Evolutionary conservation across 208 protist species (phyloP), one percentile per base, ranked within the genome.

Genomic region (Blechomonas ayalai): DNA sequence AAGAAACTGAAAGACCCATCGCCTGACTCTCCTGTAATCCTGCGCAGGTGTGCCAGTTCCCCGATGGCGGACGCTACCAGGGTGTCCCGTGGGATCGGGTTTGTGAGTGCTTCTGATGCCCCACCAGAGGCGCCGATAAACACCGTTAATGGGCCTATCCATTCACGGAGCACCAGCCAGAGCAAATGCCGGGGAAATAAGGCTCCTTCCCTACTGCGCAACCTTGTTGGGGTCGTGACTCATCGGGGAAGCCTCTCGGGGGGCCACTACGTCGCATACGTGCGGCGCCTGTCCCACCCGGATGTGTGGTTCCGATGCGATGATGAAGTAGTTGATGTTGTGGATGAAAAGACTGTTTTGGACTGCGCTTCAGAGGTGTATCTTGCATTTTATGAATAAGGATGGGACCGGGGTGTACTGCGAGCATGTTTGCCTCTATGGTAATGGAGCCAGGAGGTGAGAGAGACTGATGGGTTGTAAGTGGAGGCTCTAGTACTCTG

Each of bases 191-290:
- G 46, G 18, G 35, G 18, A 12, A 26, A 25, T 25, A 33, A 35
- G 12, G 2, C 16, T 39, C 64, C 67, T 24, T 66, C 62, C 22
- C 55, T 89, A 37, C 49, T 49, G 31, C 67, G 73, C 1, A 58
- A 70, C 10, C 67, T 95, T 5, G 67, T 89, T 6, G 82, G 83
- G 37, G 81, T 93, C 36, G 74, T 95, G 3, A 58, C 73, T 3
- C 88, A 95, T 52, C 67, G 77, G 6, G 88, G 88, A 28, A 83
- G 79, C 0, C 64, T 95, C 19, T 65, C 86, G 35, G 72, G 71
- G 12, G 88, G 88, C 2, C 88, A 95, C 60, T 93, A 93, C 67
- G 65, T 92, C 19, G 83, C 88, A 19, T 90, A 78, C 53, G 80
- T 92, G 39, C 81, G 82, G 20, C 49, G 78, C 42, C 37, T 62